Evolutionary conservation across 176 grass and related monocot species (phyloP).

Genomic region (Raddia guianensis): DNA sequence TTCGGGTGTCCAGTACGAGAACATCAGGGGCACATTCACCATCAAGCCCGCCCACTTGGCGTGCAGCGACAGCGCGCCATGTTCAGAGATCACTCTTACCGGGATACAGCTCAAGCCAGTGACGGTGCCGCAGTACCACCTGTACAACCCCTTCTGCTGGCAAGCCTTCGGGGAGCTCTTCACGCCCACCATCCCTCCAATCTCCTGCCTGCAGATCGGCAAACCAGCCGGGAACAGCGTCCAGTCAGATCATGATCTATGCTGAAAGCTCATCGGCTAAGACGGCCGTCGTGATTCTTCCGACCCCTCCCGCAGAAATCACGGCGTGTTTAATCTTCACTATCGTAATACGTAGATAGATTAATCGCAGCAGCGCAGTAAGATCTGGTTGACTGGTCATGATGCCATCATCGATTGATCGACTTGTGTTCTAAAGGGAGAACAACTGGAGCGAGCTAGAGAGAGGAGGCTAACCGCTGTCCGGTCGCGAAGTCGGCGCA

Average conservation of each 20-base stretch:
- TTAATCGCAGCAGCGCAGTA: neutral
- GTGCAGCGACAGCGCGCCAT: conserved; percentile 72
- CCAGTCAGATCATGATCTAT: conserved; percentile 62
- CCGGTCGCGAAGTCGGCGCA: neutral
- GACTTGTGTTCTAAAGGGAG: neutral
- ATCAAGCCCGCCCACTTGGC: conserved; percentile 78
- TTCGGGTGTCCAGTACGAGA: conserved; percentile 73
- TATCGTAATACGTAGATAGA: neutral
- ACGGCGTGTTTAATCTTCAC: neutral
- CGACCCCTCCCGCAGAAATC: conserved; percentile 38
- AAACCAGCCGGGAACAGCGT: conserved; percentile 73
- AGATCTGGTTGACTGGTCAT: neutral
- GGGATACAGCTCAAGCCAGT: conserved; percentile 66
- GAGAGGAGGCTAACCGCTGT: conserved; percentile 11
- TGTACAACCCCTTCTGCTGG: conserved; percentile 81
- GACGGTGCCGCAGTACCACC: conserved; percentile 47
- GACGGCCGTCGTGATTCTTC: conserved; percentile 50
- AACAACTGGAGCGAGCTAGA: no score
- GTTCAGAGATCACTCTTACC: conserved; percentile 74
- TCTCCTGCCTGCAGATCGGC: conserved; percentile 78
- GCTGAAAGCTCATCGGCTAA: conserved; percentile 50
- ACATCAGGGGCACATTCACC: conserved; percentile 76
- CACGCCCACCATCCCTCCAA: conserved; percentile 67
- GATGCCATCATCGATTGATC: neutral
- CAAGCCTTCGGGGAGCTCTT: conserved; percentile 69